These are phyloP conservation scores for Fusarium sublunatum DNA, from an alignment of 2,329 filamentous ascomycete species.

Conservation along the genomic window DNA sequence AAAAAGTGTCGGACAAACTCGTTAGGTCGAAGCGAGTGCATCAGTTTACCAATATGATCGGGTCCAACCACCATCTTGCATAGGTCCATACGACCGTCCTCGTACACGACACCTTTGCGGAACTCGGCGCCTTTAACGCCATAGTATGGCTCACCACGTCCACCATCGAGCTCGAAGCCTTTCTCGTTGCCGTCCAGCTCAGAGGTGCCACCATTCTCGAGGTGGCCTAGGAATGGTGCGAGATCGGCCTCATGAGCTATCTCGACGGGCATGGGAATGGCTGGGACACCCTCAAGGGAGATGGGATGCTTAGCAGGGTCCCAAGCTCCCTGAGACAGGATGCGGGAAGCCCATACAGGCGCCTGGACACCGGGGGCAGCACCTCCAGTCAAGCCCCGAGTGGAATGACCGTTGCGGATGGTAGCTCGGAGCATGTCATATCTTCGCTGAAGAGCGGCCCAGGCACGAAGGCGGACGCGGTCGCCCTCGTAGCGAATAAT, in stretches of 20 bases:
- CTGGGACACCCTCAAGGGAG: conserved; percentile 48
- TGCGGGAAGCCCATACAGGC: conserved; percentile 50
- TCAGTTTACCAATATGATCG: conserved; percentile 61
- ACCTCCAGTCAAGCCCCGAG: conserved; percentile 46
- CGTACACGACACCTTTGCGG: conserved; percentile 57
- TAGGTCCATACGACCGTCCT: conserved; percentile 64
- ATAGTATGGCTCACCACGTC: conserved; percentile 53
- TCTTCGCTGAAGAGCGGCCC: conserved; percentile 52
- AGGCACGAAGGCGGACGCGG: conserved; percentile 52
- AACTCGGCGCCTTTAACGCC: conserved; percentile 52
- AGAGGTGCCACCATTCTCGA: conserved; percentile 48
- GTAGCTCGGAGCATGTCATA: conserved; percentile 51
- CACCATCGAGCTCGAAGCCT: conserved; percentile 49
- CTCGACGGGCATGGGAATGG: conserved; percentile 52
- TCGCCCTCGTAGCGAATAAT: conserved; percentile 54
- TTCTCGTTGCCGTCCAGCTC: conserved; percentile 39
- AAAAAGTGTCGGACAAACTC: conserved; percentile 63
- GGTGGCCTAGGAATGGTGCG: conserved; percentile 50
- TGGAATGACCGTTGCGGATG: conserved; percentile 47
- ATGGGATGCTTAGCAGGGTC: conserved; percentile 47
- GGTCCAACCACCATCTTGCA: conserved; percentile 67
- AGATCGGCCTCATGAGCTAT: conserved; percentile 49
- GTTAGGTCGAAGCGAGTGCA: conserved; percentile 61
- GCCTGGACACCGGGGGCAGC: conserved; percentile 49
- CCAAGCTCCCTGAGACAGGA: conserved; percentile 52